Percentiles rank a stretch among this genome's conserved stretches.
Evolutionary conservation across 257 asterid species (phyloP).

Genomic region (Plantago major): DNA sequence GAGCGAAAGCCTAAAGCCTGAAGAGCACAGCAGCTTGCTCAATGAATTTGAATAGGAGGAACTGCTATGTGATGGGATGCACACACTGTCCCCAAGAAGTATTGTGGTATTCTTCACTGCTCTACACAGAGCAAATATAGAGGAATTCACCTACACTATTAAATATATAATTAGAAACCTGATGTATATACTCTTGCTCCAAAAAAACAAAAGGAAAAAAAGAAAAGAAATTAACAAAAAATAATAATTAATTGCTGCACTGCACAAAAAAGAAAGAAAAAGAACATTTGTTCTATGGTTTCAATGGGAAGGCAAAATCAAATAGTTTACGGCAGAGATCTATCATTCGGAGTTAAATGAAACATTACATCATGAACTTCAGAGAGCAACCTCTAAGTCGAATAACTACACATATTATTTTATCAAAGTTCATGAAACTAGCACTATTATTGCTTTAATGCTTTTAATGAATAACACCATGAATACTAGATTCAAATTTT

Average conservation of each 20-base stretch:
- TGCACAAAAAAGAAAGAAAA: slow-evolving; percentile 6
- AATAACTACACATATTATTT: too few species aligned
- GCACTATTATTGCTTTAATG: not conserved
- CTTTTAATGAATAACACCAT: too few species aligned
- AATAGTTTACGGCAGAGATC: too few species aligned
- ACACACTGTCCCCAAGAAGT: slow-evolving; percentile 27
- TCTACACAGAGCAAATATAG: slow-evolving; percentile 67
- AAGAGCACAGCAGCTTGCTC: slow-evolving; percentile 58
- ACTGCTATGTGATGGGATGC: slow-evolving; percentile 21
- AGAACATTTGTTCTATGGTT: not conserved
- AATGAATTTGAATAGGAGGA: slow-evolving; percentile 45
- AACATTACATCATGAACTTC: too few species aligned
- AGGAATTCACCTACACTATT: slow-evolving; percentile 60
- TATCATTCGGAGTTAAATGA: too few species aligned
- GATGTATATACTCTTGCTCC: slow-evolving; percentile 17
- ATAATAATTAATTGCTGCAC: not conserved
- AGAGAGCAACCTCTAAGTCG: too few species aligned
- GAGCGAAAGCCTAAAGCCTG: slow-evolving; percentile 62
- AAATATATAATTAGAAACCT: slow-evolving; percentile 28
- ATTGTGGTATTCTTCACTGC: slow-evolving; percentile 54
- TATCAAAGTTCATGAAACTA: slow-evolving; percentile 15
- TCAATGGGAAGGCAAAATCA: too few species aligned
- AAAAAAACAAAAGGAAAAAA: slow-evolving; percentile 6
- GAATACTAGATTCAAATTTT: too few species aligned
- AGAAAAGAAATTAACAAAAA: not conserved